These are phyloP conservation scores for Aspergillus ostianus DNA, from an alignment of 495 filamentous ascomycete species.

Conservation along the genomic window DNA sequence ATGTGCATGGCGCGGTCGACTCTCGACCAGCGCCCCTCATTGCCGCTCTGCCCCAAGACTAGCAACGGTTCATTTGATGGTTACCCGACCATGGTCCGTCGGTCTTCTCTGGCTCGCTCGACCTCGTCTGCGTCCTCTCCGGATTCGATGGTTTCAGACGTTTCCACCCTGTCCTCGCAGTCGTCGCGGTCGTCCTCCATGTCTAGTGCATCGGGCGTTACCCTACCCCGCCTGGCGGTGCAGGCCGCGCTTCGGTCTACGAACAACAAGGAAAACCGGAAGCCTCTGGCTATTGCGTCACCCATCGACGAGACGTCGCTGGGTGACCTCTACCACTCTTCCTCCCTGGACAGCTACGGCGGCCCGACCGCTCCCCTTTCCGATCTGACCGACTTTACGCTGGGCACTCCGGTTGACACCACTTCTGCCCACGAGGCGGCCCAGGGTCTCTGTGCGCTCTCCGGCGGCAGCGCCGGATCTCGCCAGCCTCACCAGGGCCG, in stretches of 20 bases:
- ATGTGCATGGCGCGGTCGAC: conserved; percentile 63
- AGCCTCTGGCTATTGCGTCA: conserved; percentile 39
- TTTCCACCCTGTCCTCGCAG: conserved; percentile 57
- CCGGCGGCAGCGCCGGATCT: conserved; percentile 31
- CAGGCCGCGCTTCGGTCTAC: conserved; percentile 82
- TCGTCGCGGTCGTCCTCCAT: conserved; percentile 73
- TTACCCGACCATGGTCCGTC: conserved; percentile 55
- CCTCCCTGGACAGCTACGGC: conserved; percentile 54
- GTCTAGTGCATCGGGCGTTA: conserved; percentile 65
- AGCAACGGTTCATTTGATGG: conserved; percentile 37
- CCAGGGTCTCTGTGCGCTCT: conserved; percentile 64
- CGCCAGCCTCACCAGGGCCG: conserved; percentile 30
- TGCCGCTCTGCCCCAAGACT: conserved; percentile 55
- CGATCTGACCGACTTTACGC: conserved; percentile 51
- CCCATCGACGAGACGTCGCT: conserved; percentile 53
- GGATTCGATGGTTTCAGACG: conserved; percentile 88
- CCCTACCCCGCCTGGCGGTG: conserved; percentile 66
- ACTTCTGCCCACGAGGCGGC: conserved; percentile 57
- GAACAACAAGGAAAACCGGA: conserved; percentile 51
- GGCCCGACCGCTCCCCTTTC: conserved; percentile 48
- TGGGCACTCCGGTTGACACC: conserved; percentile 47
- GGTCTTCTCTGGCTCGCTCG: conserved; percentile 74
- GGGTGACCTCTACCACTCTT: conserved; percentile 49
- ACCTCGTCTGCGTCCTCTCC: conserved; percentile 79
- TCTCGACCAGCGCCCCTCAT: conserved; percentile 47